phyloP scores from a whole-genome alignment of 139 green algal genomes.

The Chlorella sorokiniana region DNA sequence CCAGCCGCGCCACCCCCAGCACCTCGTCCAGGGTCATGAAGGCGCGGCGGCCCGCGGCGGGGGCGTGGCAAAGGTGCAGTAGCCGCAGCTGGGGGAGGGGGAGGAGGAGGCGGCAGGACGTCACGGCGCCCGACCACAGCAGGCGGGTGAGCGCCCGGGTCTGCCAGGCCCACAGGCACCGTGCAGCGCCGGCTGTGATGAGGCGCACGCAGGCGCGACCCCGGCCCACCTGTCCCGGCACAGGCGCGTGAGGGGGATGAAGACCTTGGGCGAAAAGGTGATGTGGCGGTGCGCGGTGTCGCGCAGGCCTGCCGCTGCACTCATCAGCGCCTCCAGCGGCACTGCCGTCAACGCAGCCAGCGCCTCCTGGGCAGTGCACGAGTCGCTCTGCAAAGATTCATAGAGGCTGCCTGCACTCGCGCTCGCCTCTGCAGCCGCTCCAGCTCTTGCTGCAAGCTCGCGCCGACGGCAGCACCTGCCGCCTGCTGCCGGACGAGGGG shows the following conservation, averaged over 20 bases:
- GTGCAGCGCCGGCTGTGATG: too few relatives aligned
- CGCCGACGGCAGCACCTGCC: too few relatives aligned
- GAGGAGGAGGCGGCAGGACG: too few relatives aligned
- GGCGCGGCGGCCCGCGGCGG: conserved; percentile 40
- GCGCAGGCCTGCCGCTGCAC: conserved; percentile 29
- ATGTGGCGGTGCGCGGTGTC: conserved; percentile 51
- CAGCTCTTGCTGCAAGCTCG: too few relatives aligned
- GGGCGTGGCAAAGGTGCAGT: conserved; percentile 89
- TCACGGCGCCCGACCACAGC: not conserved
- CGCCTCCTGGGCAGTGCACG: not conserved
- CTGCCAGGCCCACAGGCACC: too few relatives aligned
- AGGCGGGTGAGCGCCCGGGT: too few relatives aligned
- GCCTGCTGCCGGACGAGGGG: too few relatives aligned
- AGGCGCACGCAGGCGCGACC: too few relatives aligned
- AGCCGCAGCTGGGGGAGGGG: conserved; percentile 55
- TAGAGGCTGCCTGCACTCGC: not conserved
- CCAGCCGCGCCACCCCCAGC: conserved; percentile 62
- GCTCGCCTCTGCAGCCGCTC: too few relatives aligned
- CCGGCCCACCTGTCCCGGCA: conserved; percentile 80
- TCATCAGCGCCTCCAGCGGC: conserved; percentile 53
- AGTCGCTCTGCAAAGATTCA: not conserved
- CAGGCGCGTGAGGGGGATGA: conserved; percentile 84
- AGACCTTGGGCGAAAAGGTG: conserved; percentile 92
- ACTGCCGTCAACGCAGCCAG: not conserved
- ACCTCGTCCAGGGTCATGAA: conserved; percentile 90